Evolutionary conservation across 768 basidiomycete genomes (phyloP), one percentile per base, ranked within the genome.

Genomic region (Boletus patriciae): DNA sequence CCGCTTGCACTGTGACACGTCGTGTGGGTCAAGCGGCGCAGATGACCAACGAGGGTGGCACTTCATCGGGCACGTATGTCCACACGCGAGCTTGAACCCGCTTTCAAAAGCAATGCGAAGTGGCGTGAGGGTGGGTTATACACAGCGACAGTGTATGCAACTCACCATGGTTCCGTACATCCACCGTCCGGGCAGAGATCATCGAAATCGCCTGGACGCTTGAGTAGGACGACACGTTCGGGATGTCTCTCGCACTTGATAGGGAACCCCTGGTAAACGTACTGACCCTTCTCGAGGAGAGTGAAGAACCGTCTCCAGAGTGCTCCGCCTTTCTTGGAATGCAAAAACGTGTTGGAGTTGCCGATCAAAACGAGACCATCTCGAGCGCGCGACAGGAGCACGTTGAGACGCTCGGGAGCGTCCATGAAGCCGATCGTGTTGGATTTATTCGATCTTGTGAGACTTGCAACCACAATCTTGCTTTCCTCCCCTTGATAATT

Each of bases 401-500:
- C 87, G 52, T 86, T 88, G 27, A 88, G 70, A 18, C 87, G 81
- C 68, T 88, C 83, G 0, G 84, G 81, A 5, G 85, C 76, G 49
- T 69, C 78, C 86, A 88, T 86, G 70, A 88, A 88, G 0, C 86
- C 87, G 37, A 88, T 88, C 59, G 83, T 78, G 52, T 78, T 64
- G 1, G 69, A 61, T 0, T 69, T 5, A 57, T 88, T 87, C 64
- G 85, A 86, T 41, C 87, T 67, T 0, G 83, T 85, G 15, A 88
- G 68, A 6, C 79, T 82, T 5, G 77, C 75, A 31, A 89, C 71
- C 27, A 88, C 84, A 44, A 89, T 82, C 36, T 87, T 78, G 52
- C 83, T 82, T 65, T 88, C 86, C 61, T 88, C 87, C 6, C 87
- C 87, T 61, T 88, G 86, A 58, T 87, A 88, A 62, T 88, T 88